Evolutionary conservation across 23 red algal species (phyloP), one percentile per base, ranked within the genome.

Genomic region (Chondrus crispus): DNA sequence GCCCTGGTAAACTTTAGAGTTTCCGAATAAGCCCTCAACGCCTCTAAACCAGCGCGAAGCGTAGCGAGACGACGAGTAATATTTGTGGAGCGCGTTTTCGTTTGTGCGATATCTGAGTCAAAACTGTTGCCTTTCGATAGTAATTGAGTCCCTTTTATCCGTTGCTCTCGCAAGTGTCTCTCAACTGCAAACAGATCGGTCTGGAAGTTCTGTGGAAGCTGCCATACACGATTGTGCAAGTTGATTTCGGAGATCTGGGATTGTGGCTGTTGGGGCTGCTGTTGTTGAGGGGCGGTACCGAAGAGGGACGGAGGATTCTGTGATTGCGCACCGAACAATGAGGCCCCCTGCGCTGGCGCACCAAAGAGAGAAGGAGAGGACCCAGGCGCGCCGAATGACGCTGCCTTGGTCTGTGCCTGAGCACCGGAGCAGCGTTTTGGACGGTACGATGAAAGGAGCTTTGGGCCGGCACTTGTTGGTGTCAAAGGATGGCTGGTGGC

Each of bases 171-270:
- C 16, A 92, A 44, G 39, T 92, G 88, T 40, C 75, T 52, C 33
- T 92, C 88, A 0, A 92, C 74, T 3, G 75, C 88, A 39, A 80
- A 78, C 51, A 92, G 52, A 44, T 80, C 62, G 58, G 51, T 92
- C 44, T 68, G 46, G 30, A 68, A 60, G 46, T 92, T 77, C n/a
- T 62, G 50, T 32, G 88, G 88, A 12, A 92, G 88, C 36, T 92
- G 30, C 3, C 41, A 43, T 45, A 92, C 82, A 29, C 64, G 52
- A 8, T 73, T 92, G 2, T 62, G 82, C 51, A 71, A 30, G 2
- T 54, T 86, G 57, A 71, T 86, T 86, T 62, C 53, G 19, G 51
- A 58, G 74, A 60, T 64, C 46, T 89, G 69, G 44, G 48, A 69
- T 60, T 77, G 85, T 5, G 50, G 85, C 5, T 26, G 42, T 46